phyloP scores from a whole-genome alignment of 345 rosid species.

The Kernera saxatilis region DNA sequence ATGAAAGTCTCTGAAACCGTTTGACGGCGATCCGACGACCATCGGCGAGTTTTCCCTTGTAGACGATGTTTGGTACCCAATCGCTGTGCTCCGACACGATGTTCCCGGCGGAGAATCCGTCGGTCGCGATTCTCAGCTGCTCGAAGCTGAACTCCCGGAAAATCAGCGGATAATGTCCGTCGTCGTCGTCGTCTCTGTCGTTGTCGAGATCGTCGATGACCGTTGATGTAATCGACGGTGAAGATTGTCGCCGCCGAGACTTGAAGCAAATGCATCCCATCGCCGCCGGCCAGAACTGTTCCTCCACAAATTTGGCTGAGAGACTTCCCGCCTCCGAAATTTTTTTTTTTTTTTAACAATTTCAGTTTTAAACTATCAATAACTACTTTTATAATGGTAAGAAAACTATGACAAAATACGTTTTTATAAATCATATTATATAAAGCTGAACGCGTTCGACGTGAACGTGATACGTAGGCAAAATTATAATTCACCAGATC shows the following conservation, averaged over 20 bases:
- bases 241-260: background rate
- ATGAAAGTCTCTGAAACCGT: conserved; percentile 55
- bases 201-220: background rate
- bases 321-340: conserved; percentile 1
- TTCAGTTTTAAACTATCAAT: background rate
- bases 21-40: conserved; percentile 62
- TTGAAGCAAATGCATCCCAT: conserved; percentile 33
- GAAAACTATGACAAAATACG: background rate
- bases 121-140: conserved; percentile 54
- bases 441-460: too few relatives aligned
- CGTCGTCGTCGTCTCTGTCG: background rate
- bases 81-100: conserved; percentile 73
- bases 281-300: background rate
- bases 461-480: too few relatives aligned
- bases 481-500: too few relatives aligned
- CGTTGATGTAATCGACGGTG: conserved; percentile 19
- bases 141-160: conserved; percentile 54
- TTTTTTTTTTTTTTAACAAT: background rate
- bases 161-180: conserved; percentile 32
- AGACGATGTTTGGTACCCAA: conserved; percentile 62
- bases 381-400: background rate
- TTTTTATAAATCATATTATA: too few relatives aligned
- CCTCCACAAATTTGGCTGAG: background rate
- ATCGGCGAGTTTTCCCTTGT: conserved; percentile 54
- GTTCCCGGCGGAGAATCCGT: conserved; percentile 51